Base-by-base conservation (phyloP, 2,329 filamentous ascomycete genomes). In the Cercospora sp. region DNA sequence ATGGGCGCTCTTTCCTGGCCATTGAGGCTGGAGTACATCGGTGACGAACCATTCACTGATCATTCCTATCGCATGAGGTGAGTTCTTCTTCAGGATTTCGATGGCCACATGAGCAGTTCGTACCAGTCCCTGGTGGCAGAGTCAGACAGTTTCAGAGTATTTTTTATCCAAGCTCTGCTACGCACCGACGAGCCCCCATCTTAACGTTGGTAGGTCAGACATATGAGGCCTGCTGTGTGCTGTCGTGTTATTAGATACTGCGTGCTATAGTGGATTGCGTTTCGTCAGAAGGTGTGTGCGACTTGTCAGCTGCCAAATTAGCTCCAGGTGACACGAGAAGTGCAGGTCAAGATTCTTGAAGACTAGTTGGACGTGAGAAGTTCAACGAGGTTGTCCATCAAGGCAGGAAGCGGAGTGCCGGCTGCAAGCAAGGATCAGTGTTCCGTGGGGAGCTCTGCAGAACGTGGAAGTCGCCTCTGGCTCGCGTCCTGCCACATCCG, bases 31-130 rank as follows among this genome's bases (percentile, higher is more conserved):
- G 8, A 80, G 67, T 3, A 85, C 74, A 68, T 84, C 82, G 5
- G 73, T 71, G 0, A 83, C 80, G 69, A 84, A 84, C 81, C 81
- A 84, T 12, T 79, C 81, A 1, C 81, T 81, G 60, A 85, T 83
- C 57, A 80, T 73, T 16, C 82, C 82, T 59, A n/a, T 59, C 24
- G 16, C 16, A 30, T 26, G 49, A 28, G 30, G 49, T 59, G 55
- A 59, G 55, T n/a, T 59, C 55, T 37, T 37, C n/a, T 24, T 21
- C 9, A 59, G 2, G 10, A 16, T 37, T 4, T 6, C 21, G 28
- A 21, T 21, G 28, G 28, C n/a, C 28, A n/a, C 3, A n/a, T 32
- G 32, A 32, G 55, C n/a, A 37, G 8, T 24, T 21, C 55, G 18
- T 37, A 59, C 55, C 60, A 45, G 60, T 51, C 4, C 60, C 60